phyloP scores from a whole-genome alignment of 768 basidiomycete species.

The Galerina marginata region DNA sequence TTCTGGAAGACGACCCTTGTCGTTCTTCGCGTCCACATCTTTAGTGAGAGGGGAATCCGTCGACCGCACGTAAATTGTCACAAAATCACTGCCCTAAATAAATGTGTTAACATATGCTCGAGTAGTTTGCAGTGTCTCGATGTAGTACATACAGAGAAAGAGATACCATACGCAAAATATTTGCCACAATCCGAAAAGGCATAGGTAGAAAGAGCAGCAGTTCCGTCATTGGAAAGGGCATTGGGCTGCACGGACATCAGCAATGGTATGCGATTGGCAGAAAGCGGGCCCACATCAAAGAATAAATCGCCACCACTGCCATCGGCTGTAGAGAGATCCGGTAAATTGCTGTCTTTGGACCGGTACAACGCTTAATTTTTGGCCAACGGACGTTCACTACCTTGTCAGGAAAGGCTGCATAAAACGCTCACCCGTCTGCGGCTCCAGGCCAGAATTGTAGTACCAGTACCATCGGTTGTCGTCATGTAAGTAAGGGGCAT shows the following conservation, averaged over 20 bases:
- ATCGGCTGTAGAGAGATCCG: constrained; percentile 52
- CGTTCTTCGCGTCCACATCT: constrained; percentile 45
- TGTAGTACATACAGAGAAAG: constrained; percentile 59
- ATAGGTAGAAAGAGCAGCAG: constrained; percentile 61
- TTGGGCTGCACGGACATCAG: constrained; percentile 56
- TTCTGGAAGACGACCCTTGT: constrained; percentile 62
- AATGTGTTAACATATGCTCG: constrained; percentile 3
- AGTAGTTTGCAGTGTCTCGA: background rate
- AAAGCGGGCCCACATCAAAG: constrained; percentile 63
- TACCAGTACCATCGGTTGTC: constrained; percentile 85
- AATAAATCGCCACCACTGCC: constrained; percentile 66
- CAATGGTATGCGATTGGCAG: background rate
- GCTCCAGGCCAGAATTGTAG: constrained; percentile 77
- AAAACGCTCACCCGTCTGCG: constrained; percentile 55
- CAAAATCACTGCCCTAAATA: constrained; percentile 73
- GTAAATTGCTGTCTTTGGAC: constrained; percentile 57
- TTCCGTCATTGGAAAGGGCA: constrained; percentile 73
- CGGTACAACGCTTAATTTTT: constrained; percentile 70
- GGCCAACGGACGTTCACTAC: constrained; percentile 3
- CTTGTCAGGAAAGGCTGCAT: background rate
- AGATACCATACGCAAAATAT: constrained; percentile 80
- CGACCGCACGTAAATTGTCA: constrained; percentile 69
- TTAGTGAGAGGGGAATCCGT: constrained; percentile 62
- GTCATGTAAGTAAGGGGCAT: constrained; percentile 60
- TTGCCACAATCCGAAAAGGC: constrained; percentile 72